phyloP scores from a whole-genome alignment of 306 rosid species.

The Cicer pinnatifidum region DNA sequence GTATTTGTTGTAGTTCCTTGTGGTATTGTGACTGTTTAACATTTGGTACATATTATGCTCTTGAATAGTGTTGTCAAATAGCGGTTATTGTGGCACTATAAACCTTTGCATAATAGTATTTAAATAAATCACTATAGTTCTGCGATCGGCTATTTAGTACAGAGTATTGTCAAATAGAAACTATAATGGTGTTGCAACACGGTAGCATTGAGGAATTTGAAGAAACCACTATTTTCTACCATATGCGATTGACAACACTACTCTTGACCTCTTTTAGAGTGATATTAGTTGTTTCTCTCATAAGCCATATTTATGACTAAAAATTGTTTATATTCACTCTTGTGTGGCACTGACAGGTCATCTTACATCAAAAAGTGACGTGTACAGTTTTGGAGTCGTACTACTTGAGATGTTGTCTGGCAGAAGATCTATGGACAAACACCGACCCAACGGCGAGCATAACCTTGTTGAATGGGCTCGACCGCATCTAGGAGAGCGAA shows the following conservation, averaged over 20 bases:
- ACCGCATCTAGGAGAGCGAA: conserved; percentile 89
- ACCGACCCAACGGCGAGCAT: conserved; percentile 92
- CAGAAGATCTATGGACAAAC: conserved; percentile 97
- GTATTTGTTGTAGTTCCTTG: conserved; percentile 18
- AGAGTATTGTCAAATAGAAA: no score
- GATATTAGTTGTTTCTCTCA: conserved; percentile 8
- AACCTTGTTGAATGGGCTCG: conserved; percentile 99
- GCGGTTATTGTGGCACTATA: no score
- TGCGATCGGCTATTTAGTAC: no score
- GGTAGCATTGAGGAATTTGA: no score
- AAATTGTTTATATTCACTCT: conserved; percentile 10
- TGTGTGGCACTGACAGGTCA: conserved; percentile 70
- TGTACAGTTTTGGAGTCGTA: conserved; percentile 95
- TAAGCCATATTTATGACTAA: conserved; percentile 7
- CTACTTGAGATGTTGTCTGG: conserved; percentile 93
- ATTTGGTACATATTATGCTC: not conserved
- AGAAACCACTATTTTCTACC: no score
- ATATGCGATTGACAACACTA: no score
- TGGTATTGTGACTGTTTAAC: conserved; percentile 5
- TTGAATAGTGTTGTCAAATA: no score
- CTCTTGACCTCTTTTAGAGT: not conserved
- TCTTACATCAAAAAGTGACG: conserved; percentile 95
- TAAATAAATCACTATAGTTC: no score
- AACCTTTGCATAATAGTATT: no score
- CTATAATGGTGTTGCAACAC: no score